Base-by-base conservation (phyloP, 2,329 filamentous ascomycete genomes). In the Rhynchosporium agropyri region DNA sequence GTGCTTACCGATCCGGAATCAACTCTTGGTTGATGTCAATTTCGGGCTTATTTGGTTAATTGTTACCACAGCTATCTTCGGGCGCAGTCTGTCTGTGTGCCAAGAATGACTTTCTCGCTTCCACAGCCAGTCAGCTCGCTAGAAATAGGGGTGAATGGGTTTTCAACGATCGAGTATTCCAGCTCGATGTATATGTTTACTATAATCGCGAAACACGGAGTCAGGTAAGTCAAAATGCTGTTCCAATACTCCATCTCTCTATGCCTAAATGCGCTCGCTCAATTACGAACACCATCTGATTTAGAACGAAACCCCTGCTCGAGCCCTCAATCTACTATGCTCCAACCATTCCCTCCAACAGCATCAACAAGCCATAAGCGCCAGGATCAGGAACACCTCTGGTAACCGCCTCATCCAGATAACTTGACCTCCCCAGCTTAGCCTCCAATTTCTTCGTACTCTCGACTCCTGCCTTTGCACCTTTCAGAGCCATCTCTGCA, bases 361-460 rank as follows among this genome's bases (percentile, higher is more conserved):
- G 65, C 61, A 67, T 66, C 54, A 79, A 77, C 46, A 84, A 72
- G 13, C 82, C 83, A 69, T 82, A 78, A 5, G 82, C 82, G 15
- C 82, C 82, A 10, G 82, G 83, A 76, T 85, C 83, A 9, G 82
- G 81, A 5, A 84, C 81, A 7, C 62, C 78, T 76, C 70, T 82
- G 74, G 73, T 79, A 79, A 10, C 76, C 77, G 69, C 77, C 77
- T 58, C 79, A 58, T 79, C 80, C 20, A 84, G 77, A 71, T 85
- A 85, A 51, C 83, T 81, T 15, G 80, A 80, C 64, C 82, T 74
- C 33, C 82, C 82, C 53, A 84, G 70, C 67, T 78, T 83, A 36
- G 82, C 81, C 70, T 81, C 79, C 80, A 84, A 80, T 15, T 79
- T 80, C 67, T 81, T 81, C 50, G 83, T 84, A 33, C 75, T 77